Conservation (phyloP, 2,329 filamentous ascomycete species). For the Aspergillus costaricaensis region DNA sequence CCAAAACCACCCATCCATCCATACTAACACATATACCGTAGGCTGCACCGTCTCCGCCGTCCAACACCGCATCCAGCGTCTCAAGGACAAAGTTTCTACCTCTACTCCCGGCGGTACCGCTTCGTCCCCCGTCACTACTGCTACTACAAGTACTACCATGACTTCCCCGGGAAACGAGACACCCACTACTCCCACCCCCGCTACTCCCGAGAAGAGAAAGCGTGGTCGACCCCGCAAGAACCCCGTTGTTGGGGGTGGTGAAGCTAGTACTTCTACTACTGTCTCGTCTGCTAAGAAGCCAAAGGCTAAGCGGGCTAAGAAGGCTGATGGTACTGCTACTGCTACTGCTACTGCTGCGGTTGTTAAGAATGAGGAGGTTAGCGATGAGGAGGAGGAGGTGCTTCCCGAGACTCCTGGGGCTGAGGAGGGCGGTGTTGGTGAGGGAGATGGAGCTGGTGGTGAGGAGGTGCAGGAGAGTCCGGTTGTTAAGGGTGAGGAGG, state of each 20-base stretch:
- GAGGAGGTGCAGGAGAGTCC: not conserved
- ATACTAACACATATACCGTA: slow-evolving; percentile 5
- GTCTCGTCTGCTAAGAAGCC: not conserved
- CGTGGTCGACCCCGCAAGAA: not conserved
- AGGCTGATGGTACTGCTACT: not conserved
- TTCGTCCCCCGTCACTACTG: not conserved
- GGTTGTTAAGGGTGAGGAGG: not conserved
- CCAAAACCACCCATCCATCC: not conserved
- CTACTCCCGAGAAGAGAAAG: slow-evolving; percentile 11
- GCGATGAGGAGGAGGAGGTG: not conserved
- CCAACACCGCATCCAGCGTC: slow-evolving; percentile 25
- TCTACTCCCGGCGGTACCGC: not conserved
- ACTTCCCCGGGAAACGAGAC: not conserved
- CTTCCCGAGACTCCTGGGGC: not conserved
- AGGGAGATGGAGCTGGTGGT: not conserved
- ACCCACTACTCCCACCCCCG: not conserved
- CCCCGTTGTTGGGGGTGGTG: not conserved
- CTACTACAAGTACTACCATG: not conserved
- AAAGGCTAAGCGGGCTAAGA: not conserved
- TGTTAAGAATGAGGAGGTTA: too few species aligned
- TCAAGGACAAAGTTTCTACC: slow-evolving; percentile 15
- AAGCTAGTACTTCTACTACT: not conserved
- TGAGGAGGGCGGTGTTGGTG: not conserved
- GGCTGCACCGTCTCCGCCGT: slow-evolving; percentile 27
- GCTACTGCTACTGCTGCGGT: too few species aligned